These are phyloP conservation scores for Datisca glomerata DNA, from an alignment of 306 rosid species.

Conservation along the genomic window DNA sequence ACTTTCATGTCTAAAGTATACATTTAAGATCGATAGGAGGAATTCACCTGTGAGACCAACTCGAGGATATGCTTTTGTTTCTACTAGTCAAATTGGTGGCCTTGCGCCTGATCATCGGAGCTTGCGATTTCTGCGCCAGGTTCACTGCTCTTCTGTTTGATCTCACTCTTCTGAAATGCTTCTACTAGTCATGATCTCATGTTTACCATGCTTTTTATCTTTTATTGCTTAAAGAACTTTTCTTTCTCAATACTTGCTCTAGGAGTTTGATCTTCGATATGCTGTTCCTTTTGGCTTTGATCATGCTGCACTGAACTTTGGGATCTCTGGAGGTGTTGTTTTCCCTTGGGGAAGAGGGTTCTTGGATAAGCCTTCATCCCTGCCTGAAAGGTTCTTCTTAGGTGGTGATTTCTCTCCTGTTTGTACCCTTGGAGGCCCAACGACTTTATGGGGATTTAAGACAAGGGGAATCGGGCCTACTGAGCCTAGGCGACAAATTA, in stretches of 20 bases:
- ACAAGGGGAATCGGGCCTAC: slow-evolving; percentile 85
- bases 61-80: slow-evolving; percentile 79
- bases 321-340: slow-evolving; percentile 68
- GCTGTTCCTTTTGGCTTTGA: slow-evolving; percentile 78
- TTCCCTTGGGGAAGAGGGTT: slow-evolving; percentile 87
- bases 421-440: slow-evolving; percentile 74
- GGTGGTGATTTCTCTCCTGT: slow-evolving; percentile 98
- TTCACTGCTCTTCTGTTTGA: slow-evolving; percentile 14
- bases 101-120: slow-evolving; percentile 79
- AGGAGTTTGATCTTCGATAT: slow-evolving; percentile 90
- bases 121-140: slow-evolving; percentile 86
- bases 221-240: slow-evolving; percentile 15
- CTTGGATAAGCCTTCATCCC: slow-evolving; percentile 70
- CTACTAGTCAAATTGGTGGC: slow-evolving; percentile 85
- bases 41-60: slow-evolving; percentile 75
- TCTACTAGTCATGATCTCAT: background rate
- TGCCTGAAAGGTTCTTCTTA: slow-evolving; percentile 87
- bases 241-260: slow-evolving; percentile 17
- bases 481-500: slow-evolving; percentile 55
- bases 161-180: background rate
- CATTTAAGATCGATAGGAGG: slow-evolving; percentile 71
- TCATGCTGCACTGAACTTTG: slow-evolving; percentile 77
- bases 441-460: slow-evolving; percentile 81
- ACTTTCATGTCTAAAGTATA: slow-evolving; percentile 76
- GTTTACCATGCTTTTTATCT: no score